Evolutionary conservation across 371 early-diverging fungal species (phyloP), one percentile per base, ranked within the genome.

Genomic region (Mortierella sp.): DNA sequence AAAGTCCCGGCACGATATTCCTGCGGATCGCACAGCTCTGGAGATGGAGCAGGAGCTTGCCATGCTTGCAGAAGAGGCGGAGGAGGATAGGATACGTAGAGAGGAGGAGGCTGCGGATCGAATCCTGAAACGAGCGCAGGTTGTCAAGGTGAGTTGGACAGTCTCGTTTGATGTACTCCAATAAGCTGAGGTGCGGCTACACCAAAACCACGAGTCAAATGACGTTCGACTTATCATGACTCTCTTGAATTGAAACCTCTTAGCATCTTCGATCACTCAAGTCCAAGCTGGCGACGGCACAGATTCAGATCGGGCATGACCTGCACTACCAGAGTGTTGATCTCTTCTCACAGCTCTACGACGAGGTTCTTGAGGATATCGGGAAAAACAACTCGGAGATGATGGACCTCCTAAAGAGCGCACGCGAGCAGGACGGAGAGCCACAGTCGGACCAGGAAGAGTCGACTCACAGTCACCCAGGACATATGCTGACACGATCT

Each of bases 311-410:
- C 10, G 86, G 86, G 43, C 82, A 86, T 16, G 79, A 82, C 46
- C 48, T 86, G 32, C 86, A 79, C 27, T 75, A 76, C 24, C 82
- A 86, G 27, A 82, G 82, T 44, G 71, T 79, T 21, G 86, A 86
- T 58, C 65, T 86, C 11, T 82, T 86, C 35, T 86, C 86, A 29
- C 77, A 86, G 29, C 77, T 86, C 4, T 86, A 82, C 46, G 82
- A 86, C 43, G 86, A 86, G 35, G 86, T 86, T 11, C 82, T 86
- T 12, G 82, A 79, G 14, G 86, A 86, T 35, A 86, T 86, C 75
- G 86, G 82, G 4, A 76, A 77, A 35, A 82, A 86, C 55, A 86
- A 79, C 55, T 72, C 80, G 18, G 82, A 86, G 21, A 65, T 82
- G 73, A 75, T 82, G 38, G 68, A 77, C 24, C 76, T 81, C 7